Percentiles rank a stretch among this genome's conserved stretches.
Conservation (phyloP, 805 yeast species). For the Myxozyma lipomycoides region DNA sequence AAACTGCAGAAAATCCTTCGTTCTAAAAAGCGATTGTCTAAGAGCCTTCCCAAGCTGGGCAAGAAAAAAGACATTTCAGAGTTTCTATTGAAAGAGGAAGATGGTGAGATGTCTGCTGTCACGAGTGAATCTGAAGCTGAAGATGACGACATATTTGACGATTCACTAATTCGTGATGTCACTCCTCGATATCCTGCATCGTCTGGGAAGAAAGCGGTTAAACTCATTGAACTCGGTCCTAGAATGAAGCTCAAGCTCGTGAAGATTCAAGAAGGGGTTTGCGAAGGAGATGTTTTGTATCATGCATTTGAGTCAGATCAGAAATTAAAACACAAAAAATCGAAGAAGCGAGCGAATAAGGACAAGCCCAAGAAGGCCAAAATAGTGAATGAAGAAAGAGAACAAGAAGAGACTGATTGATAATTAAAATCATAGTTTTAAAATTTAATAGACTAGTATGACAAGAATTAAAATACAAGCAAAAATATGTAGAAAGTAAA, state of each 20-base stretch:
- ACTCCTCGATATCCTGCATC: constrained; percentile 17
- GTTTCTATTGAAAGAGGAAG: constrained; percentile 46
- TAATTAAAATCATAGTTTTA: neutral
- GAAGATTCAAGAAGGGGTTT: constrained; percentile 90
- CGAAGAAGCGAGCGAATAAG: neutral
- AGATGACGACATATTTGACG: constrained; percentile 77
- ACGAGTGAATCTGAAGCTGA: constrained; percentile 93
- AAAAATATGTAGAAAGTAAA: neutral
- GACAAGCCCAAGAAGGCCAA: neutral
- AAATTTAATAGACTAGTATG: neutral
- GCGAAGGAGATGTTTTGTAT: constrained; percentile 81
- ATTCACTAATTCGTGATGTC: constrained; percentile 35
- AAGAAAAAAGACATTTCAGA: constrained; percentile 74
- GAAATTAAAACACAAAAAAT: neutral
- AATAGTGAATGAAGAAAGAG: neutral
- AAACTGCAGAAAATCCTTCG: constrained; percentile 20
- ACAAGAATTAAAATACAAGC: too few relatives aligned
- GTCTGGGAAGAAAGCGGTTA: constrained; percentile 72
- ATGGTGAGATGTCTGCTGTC: constrained; percentile 47
- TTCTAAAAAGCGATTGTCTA: constrained; percentile 32
- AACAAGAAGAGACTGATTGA: neutral
- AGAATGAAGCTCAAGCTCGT: constrained; percentile 68
- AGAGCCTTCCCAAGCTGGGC: constrained; percentile 65
- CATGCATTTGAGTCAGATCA: constrained; percentile 46
- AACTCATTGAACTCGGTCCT: constrained; percentile 90